These are phyloP conservation scores for Phytophthora sp. DNA, from an alignment of 352 stramenopile genomes.

Conservation along the genomic window DNA sequence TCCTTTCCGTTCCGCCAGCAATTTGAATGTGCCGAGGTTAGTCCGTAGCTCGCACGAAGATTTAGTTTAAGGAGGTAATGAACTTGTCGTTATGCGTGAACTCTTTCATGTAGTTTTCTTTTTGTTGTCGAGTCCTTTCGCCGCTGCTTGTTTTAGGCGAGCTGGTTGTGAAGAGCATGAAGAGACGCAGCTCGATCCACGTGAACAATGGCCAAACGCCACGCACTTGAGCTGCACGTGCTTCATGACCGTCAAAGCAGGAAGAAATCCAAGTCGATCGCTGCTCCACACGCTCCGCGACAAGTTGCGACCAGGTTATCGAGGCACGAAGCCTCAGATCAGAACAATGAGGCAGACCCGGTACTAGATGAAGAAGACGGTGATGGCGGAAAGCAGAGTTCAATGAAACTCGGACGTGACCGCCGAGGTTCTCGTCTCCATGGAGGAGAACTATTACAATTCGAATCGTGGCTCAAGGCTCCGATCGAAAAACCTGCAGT, in stretches of 20 bases:
- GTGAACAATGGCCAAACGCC: conserved; percentile 32
- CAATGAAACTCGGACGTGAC: background rate
- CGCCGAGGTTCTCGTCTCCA: background rate
- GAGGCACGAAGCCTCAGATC: conserved; percentile 2
- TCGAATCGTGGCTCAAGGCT: conserved; percentile 52
- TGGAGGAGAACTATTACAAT: conserved; percentile 31
- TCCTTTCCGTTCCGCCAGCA: too few relatives aligned
- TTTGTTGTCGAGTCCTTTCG: too few relatives aligned
- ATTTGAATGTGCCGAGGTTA: too few relatives aligned
- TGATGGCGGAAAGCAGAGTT: background rate
- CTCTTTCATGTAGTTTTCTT: conserved; percentile 8
- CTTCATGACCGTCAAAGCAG: conserved; percentile 21
- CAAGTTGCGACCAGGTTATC: background rate
- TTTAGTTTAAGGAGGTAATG: too few relatives aligned
- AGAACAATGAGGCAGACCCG: background rate
- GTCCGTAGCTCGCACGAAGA: too few relatives aligned
- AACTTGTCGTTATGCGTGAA: too few relatives aligned
- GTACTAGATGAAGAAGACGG: conserved; percentile 4
- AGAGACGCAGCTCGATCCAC: conserved; percentile 7
- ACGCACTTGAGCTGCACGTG: conserved; percentile 32
- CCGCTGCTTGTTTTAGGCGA: too few relatives aligned
- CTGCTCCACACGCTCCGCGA: conserved; percentile 11
- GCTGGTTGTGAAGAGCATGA: conserved; percentile 8
- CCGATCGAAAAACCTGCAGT: conserved; percentile 43
- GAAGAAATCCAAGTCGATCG: conserved; percentile 15